These are phyloP conservation scores for Aciculoconidium aculeatum DNA, from an alignment of 805 yeast species.

Conservation along the genomic window DNA sequence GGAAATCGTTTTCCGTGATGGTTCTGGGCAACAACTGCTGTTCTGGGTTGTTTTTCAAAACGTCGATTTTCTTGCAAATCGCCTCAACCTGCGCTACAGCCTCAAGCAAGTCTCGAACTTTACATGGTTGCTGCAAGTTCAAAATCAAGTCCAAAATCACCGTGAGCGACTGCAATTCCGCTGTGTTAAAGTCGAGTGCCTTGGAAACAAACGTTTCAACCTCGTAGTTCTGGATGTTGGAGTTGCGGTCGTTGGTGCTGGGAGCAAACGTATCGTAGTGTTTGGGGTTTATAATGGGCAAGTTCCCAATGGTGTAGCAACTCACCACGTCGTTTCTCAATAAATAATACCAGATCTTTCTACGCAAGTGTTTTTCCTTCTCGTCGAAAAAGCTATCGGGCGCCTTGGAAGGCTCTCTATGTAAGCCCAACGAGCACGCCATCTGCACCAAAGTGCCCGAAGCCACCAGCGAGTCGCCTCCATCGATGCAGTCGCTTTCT, in stretches of 20 bases:
- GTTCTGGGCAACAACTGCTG: constrained; percentile 3
- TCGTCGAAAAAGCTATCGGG: constrained; percentile 18
- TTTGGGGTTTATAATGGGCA: constrained; percentile 6
- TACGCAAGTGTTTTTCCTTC: constrained; percentile 41
- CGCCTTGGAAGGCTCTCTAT: constrained; percentile 23
- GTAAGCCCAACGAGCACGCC: constrained; percentile 17
- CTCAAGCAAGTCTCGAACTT: constrained; percentile 9
- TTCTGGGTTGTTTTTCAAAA: constrained; percentile 4
- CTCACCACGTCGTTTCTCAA: constrained; percentile 15
- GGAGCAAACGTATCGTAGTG: constrained; percentile 13
- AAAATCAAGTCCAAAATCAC: constrained; percentile 9
- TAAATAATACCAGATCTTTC: constrained; percentile 55
- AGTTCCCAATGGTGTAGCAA: constrained; percentile 14
- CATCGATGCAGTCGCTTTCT: constrained; percentile 11
- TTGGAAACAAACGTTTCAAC: constrained; percentile 11
- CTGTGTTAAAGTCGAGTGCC: constrained; percentile 8
- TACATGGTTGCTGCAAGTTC: constrained; percentile 11
- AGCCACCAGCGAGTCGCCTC: constrained; percentile 9
- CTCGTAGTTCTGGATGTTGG: constrained; percentile 10
- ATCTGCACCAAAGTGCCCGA: constrained; percentile 13
- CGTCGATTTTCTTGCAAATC: constrained; percentile 5
- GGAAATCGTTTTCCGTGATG: constrained; percentile 1
- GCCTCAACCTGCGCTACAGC: constrained; percentile 8
- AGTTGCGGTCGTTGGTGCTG: constrained; percentile 10
- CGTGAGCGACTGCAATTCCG: constrained; percentile 7